A percentile compares a stretch with the other conserved stretches of the same genome.
phyloP scores from a whole-genome alignment of 1,139 yeast species.

The Suhomyces terraborum region DNA sequence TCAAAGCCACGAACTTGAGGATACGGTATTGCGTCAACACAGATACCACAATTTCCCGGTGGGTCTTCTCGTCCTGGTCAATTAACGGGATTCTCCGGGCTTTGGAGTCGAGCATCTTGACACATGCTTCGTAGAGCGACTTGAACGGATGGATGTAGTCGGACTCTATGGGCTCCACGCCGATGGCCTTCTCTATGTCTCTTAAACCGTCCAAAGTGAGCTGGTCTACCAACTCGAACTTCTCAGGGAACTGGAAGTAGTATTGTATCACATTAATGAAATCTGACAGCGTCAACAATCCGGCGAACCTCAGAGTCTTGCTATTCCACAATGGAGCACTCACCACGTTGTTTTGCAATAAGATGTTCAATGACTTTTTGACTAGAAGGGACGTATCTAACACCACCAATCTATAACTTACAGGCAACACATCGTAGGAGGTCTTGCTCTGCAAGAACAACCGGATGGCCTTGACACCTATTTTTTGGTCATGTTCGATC shows the following conservation, averaged over 20 bases:
- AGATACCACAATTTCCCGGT: slow-evolving; percentile 90
- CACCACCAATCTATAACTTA: slow-evolving; percentile 88
- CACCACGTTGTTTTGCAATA: slow-evolving; percentile 90
- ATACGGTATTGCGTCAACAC: slow-evolving; percentile 97
- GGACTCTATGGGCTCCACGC: slow-evolving; percentile 87
- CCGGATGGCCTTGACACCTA: slow-evolving; percentile 77
- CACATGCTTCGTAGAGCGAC: slow-evolving; percentile 90
- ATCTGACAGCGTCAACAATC: slow-evolving; percentile 87
- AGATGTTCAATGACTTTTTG: slow-evolving; percentile 85
- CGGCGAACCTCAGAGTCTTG: slow-evolving; percentile 87
- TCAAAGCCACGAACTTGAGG: slow-evolving; percentile 90
- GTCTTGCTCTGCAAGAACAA: slow-evolving; percentile 86
- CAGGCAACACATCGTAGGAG: slow-evolving; percentile 95
- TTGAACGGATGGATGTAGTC: slow-evolving; percentile 89
- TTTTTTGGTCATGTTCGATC: slow-evolving; percentile 59
- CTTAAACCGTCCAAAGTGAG: slow-evolving; percentile 81
- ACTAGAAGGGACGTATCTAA: slow-evolving; percentile 89
- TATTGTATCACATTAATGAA: slow-evolving; percentile 95
- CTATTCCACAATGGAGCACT: slow-evolving; percentile 98
- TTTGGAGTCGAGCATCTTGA: slow-evolving; percentile 83
- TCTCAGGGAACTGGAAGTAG: slow-evolving; percentile 88
- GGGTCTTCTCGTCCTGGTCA: slow-evolving; percentile 91
- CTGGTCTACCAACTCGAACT: slow-evolving; percentile 85
- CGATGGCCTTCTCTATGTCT: slow-evolving; percentile 84
- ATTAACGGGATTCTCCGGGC: slow-evolving; percentile 94